Evolutionary conservation across 306 rosid genomes (phyloP).

Genomic region (Prunus campanulata): DNA sequence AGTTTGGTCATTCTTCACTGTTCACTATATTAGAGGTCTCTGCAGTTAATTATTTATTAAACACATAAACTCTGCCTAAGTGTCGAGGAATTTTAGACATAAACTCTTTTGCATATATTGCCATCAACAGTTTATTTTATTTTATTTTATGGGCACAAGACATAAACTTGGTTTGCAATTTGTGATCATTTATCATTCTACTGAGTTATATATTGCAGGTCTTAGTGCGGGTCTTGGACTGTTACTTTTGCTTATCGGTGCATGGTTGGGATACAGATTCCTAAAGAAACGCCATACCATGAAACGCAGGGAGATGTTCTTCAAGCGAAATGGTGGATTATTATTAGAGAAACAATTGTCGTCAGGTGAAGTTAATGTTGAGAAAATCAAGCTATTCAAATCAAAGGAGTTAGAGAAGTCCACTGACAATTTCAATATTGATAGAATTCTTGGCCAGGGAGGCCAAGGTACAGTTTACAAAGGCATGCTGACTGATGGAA

Average conservation of each 20-base stretch:
- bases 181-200: too few species aligned
- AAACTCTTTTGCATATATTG: too few species aligned
- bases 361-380: slow-evolving; percentile 1
- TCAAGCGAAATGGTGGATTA: slow-evolving; percentile 12
- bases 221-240: background rate
- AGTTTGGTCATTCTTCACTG: too few species aligned
- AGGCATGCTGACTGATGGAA: too few species aligned
- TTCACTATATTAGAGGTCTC: too few species aligned
- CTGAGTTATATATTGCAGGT: background rate
- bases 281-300: background rate
- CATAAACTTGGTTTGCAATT: too few species aligned
- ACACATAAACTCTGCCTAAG: too few species aligned
- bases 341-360: background rate
- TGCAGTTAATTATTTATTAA: too few species aligned
- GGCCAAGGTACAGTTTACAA: too few species aligned
- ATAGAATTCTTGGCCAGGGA: slow-evolving; percentile 9
- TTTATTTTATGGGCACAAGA: too few species aligned
- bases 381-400: slow-evolving; percentile 15
- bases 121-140: too few species aligned
- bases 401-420: slow-evolving; percentile 22
- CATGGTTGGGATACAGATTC: background rate
- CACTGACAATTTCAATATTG: background rate
- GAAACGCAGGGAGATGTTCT: background rate
- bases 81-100: too few species aligned
- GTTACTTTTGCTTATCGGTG: background rate